Percentiles rank a stretch among this genome's conserved stretches.
These are phyloP conservation scores for Starmerella scarabaei DNA, from an alignment of 805 yeast species.

Conservation along the genomic window DNA sequence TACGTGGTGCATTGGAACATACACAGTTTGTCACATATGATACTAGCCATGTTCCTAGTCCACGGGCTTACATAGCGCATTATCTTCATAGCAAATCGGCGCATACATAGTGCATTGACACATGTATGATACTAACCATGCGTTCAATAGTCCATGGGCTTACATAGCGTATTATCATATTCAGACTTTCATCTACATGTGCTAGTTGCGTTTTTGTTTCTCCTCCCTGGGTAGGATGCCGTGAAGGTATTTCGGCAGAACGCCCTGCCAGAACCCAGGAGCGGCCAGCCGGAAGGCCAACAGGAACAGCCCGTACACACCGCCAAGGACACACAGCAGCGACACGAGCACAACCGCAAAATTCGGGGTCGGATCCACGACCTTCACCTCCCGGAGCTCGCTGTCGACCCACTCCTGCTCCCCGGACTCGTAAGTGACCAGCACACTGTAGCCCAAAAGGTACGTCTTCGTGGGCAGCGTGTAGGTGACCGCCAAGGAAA, in stretches of 20 bases:
- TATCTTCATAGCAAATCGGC: too few relatives aligned
- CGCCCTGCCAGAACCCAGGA: conserved; percentile 16
- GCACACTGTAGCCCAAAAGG: conserved; percentile 44
- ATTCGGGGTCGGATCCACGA: conserved; percentile 55
- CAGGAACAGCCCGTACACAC: conserved; percentile 41
- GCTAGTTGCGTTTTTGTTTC: too few relatives aligned
- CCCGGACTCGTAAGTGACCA: conserved; percentile 17
- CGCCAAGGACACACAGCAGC: conserved; percentile 39
- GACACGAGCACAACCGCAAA: conserved; percentile 52
- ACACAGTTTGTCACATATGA: too few relatives aligned
- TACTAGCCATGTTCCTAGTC: too few relatives aligned
- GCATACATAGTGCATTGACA: too few relatives aligned
- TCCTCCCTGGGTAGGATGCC: conserved; percentile 29
- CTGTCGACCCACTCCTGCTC: conserved; percentile 19
- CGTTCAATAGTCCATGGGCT: too few relatives aligned
- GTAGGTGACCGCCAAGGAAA: conserved; percentile 5
- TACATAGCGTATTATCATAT: too few relatives aligned
- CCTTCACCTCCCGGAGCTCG: conserved; percentile 29
- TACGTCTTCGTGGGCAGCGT: conserved; percentile 32
- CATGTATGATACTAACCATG: too few relatives aligned
- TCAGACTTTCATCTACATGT: too few relatives aligned
- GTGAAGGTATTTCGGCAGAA: conserved; percentile 12
- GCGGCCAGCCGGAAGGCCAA: conserved; percentile 27
- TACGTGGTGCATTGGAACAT: too few relatives aligned
- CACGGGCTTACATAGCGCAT: too few relatives aligned